Conservation (phyloP, 108 stramenopile genomes). For the Skeletonema marinoi region DNA sequence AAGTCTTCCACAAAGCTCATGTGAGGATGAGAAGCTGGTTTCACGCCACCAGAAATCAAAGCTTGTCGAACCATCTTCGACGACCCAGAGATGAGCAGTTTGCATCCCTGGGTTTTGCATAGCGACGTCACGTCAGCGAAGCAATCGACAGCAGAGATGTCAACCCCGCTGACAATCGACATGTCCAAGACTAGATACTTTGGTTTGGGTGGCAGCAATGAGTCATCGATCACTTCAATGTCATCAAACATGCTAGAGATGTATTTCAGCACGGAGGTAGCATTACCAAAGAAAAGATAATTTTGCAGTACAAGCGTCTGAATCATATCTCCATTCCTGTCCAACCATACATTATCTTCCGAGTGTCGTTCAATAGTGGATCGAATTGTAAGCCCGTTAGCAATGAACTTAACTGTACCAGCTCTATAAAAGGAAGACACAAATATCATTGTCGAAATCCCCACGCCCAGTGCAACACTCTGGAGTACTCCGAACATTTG, state of each 20-base stretch:
- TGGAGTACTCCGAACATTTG: constrained; percentile 61
- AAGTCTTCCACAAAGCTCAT: constrained; percentile 61
- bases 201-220: constrained; percentile 58
- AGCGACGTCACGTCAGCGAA: constrained; percentile 59
- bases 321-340: constrained; percentile 70
- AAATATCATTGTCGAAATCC: constrained; percentile 73
- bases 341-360: constrained; percentile 61
- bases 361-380: constrained; percentile 69
- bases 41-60: constrained; percentile 55
- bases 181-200: constrained; percentile 67
- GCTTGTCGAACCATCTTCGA: constrained; percentile 38
- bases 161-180: constrained; percentile 71
- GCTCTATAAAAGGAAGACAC: constrained; percentile 68
- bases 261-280: constrained; percentile 64
- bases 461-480: constrained; percentile 70
- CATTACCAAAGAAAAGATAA: constrained; percentile 87
- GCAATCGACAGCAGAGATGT: constrained; percentile 71
- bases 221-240: constrained; percentile 16
- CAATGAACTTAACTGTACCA: constrained; percentile 76
- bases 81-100: constrained; percentile 58
- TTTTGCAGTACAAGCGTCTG: constrained; percentile 78
- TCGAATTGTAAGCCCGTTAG: constrained; percentile 66
- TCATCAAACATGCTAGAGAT: constrained; percentile 82
- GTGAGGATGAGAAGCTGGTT: constrained; percentile 50
- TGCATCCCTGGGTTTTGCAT: constrained; percentile 60